These are phyloP conservation scores for Pythium aquatile DNA, from an alignment of 352 stramenopile species.

Conservation along the genomic window DNA sequence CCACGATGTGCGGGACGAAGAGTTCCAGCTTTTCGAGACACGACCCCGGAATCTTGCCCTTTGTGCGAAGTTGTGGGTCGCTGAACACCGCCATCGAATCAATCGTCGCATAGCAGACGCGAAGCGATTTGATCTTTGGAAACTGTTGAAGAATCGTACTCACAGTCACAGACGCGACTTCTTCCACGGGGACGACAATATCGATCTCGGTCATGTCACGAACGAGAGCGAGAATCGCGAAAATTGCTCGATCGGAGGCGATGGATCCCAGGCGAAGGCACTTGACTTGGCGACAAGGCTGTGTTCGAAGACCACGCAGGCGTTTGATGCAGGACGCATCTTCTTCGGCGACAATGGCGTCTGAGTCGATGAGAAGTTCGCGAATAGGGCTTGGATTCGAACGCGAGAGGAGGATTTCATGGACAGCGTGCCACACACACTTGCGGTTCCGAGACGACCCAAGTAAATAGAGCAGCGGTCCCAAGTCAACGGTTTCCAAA, in stretches of 20 bases:
- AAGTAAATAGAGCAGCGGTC: background rate
- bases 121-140: background rate
- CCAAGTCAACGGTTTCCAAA: background rate
- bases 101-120: background rate
- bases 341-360: background rate
- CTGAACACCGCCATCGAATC: constrained; percentile 3
- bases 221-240: background rate
- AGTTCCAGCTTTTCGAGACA: background rate
- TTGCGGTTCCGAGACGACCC: background rate
- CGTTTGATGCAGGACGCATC: background rate
- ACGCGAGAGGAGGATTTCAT: background rate
- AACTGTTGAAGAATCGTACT: background rate
- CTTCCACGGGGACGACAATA: background rate
- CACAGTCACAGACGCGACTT: background rate
- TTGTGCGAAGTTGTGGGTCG: background rate
- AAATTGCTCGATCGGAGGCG: background rate
- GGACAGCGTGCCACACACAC: background rate
- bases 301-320: background rate
- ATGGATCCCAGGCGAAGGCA: background rate
- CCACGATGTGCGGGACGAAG: background rate
- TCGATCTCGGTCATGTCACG: background rate
- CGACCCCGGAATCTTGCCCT: too few relatives aligned
- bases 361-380: background rate
- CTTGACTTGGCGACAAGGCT: background rate
- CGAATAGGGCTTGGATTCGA: background rate